Evolutionary conservation across 169 alveolate genomes (phyloP).

Genomic region (Plasmodium vinckei): DNA sequence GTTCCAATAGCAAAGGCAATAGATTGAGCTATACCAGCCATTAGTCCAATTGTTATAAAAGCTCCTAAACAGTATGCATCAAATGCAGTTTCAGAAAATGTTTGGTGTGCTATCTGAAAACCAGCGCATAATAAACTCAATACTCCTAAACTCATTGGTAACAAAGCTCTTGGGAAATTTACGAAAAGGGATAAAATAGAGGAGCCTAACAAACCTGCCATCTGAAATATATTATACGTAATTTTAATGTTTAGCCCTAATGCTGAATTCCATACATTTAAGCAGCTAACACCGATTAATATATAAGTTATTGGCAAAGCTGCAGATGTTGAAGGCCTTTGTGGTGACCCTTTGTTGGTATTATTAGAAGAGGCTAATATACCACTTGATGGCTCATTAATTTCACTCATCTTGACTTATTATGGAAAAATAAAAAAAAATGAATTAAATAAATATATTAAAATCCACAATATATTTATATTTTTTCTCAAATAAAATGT

Average conservation of each 20-base stretch:
- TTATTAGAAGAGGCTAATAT: no score
- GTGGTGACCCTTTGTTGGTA: no score
- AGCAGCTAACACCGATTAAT: slow-evolving; percentile 57
- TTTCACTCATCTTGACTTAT: slow-evolving; percentile 31
- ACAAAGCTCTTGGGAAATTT: slow-evolving; percentile 27
- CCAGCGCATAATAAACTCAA: slow-evolving; percentile 29
- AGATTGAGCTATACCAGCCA: slow-evolving; percentile 65
- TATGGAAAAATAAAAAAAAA: neutral
- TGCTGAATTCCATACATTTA: slow-evolving; percentile 75
- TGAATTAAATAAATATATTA: no score
- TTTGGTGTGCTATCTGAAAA: slow-evolving; percentile 56
- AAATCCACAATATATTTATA: no score
- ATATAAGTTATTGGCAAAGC: slow-evolving; percentile 20
- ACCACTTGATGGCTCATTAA: slow-evolving; percentile 25
- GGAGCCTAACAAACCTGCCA: slow-evolving; percentile 59
- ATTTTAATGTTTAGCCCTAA: slow-evolving; percentile 56
- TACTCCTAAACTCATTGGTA: slow-evolving; percentile 39
- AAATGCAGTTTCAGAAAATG: slow-evolving; percentile 5
- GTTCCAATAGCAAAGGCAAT: slow-evolving; percentile 65
- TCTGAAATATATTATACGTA: slow-evolving; percentile 47
- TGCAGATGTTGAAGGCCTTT: no score
- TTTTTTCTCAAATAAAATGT: no score
- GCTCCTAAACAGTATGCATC: slow-evolving; percentile 34
- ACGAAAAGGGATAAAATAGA: slow-evolving; percentile 44
- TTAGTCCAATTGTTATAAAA: slow-evolving; percentile 48